Base-by-base conservation (phyloP, 2,329 filamentous ascomycete genomes). In the Microcyclospora tardicrescens region DNA sequence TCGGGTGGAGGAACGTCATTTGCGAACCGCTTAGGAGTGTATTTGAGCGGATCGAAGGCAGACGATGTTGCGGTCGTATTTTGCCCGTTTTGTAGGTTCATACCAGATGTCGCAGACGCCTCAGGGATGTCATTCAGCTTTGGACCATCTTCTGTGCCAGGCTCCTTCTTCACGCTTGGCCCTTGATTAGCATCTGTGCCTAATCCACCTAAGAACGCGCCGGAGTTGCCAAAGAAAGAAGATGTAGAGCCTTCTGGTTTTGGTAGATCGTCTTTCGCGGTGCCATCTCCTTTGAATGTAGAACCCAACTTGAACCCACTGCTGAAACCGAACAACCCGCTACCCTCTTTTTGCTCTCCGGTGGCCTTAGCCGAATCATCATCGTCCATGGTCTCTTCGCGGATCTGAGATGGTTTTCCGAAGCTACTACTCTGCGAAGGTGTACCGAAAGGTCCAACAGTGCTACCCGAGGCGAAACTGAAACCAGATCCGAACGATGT, bases 291-390 rank as follows among this genome's bases (percentile, higher is more conserved):
- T 51, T 77, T 75, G 61, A 84, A 85, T 2, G 73, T 77, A 24
- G 75, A 78, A 30, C 72, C 71, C 12, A 84, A 64, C 48, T 81
- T 79, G 61, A 84, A 84, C 0, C 73, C 69, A n/a, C 49, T 32
- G 31, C 57, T 56, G 28, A 58, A 61, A 27, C 56, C 55, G 16
- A 49, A 46, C 10, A 50, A 41, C 9, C 49, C 51, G 5, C 11
- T 19, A 28, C 38, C 41, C 34, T 35, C 33, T 37, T 38, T 44
- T 27, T 43, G 35, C 32, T 44, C 40, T 16, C n/a, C 41, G 8
- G 41, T 33, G 24, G 33, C 41, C 24, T 29, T 35, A 2, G 43
- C 38, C 8, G 31, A 33, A 28, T 28, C 15, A 9, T 40, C 41
- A n/a, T 41, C 38, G 16, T 38, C 43, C 48, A 50, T 53, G 4